Conservation (phyloP, 306 rosid species). For the barrel medic (Medicago truncatula) region MtrunA17r5.0-ANR NC_053043.1:44932501-44933000, state of each 20-base stretch:
- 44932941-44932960: constrained; percentile 22
- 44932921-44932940: not conserved
- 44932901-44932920: not conserved
- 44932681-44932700: too few relatives aligned
- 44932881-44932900: not conserved
- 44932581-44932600: too few relatives aligned
- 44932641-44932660: too few relatives aligned
- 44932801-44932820: constrained; percentile 66
- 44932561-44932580: too few relatives aligned
- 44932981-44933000: constrained; percentile 44
- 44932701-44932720: too few relatives aligned
- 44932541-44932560: too few relatives aligned
- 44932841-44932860: constrained; percentile 58
- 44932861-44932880: constrained; percentile 54
- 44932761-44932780: constrained; percentile 58
- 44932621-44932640: too few relatives aligned
- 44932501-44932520: too few relatives aligned
- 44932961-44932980: not conserved
- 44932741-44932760: constrained; percentile 74
- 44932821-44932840: constrained; percentile 68
- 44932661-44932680: too few relatives aligned
- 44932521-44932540: too few relatives aligned
- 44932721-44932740: not conserved
- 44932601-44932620: too few relatives aligned
- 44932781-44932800: constrained; percentile 43